Conservation (phyloP, 2,329 filamentous ascomycete species). For the Epichloe uncinata region DNA sequence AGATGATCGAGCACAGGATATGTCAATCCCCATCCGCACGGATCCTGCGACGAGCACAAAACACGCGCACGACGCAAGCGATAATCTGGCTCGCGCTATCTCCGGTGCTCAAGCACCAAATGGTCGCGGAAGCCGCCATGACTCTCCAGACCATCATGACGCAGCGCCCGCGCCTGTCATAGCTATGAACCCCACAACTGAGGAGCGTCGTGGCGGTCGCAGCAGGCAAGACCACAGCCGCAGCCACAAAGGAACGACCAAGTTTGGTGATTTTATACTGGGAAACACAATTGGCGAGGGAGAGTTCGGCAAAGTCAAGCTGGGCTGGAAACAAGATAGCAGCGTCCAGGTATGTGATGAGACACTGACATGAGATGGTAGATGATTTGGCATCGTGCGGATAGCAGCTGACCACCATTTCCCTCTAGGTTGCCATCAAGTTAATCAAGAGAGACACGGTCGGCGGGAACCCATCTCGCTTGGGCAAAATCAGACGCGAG, state of each 20-base stretch:
- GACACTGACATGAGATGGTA: not conserved
- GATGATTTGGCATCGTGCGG: not conserved
- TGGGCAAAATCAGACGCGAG: conserved; percentile 96
- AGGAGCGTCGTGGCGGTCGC: conserved; percentile 35
- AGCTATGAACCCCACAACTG: conserved; percentile 29
- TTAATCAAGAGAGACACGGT: conserved; percentile 87
- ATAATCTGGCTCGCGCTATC: conserved; percentile 64
- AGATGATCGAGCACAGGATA: conserved; percentile 24
- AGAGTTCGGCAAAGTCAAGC: conserved; percentile 96
- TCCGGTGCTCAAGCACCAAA: conserved; percentile 20
- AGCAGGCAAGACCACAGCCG: conserved; percentile 46
- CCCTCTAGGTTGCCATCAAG: conserved; percentile 80
- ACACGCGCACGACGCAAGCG: conserved; percentile 62
- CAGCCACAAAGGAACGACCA: conserved; percentile 52
- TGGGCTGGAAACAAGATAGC: conserved; percentile 95
- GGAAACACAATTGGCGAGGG: conserved; percentile 95
- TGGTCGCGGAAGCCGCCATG: conserved; percentile 13
- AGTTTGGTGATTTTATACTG: conserved; percentile 90
- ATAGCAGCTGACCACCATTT: conserved; percentile 7
- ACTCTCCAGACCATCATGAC: conserved; percentile 23
- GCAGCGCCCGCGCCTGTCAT: conserved; percentile 32
- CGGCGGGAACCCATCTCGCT: conserved; percentile 72
- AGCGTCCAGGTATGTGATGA: conserved; percentile 53
- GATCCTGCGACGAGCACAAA: conserved; percentile 33
- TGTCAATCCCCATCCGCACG: conserved; percentile 32